Evolutionary conservation across 129 eudicot genomes (phyloP), one percentile per base, ranked within the genome.

Genomic region (Scalesia atractyloides): DNA sequence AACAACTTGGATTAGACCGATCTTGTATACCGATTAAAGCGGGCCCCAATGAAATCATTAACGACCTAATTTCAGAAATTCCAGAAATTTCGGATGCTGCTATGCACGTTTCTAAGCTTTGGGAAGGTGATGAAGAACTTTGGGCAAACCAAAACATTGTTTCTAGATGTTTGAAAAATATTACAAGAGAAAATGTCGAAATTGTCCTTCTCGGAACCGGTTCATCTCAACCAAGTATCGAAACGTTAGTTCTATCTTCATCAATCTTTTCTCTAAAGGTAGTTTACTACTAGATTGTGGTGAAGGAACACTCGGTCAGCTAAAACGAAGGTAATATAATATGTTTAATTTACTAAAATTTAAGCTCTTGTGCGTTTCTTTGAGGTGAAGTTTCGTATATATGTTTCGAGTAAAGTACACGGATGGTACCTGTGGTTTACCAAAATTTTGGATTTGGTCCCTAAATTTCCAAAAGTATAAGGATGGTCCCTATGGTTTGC

Each of bases 151-250:
- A 79, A 69, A 70, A 34, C 50, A 58, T 22, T 20, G 62, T 84
- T 74, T 96, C 98, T 0, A 66, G 68, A 68, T 93, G 98, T 79
- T 82, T 93, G 83, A 85, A 93, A 49, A 71, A 80, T 57, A 76
- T 90, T 74, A 78, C 92, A 15, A 79, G 97, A 76, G 98, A 93
- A 81, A 84, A 90, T 46, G 85, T 87, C 78, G 98, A 93, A 80
- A 90, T 93, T 69, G 97, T 90, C 76, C 97, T 93, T 78, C 81
- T 93, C 3, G 98, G 98, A 58, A 93, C 98, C 0, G 98, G 98
- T 46, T 93, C 97, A 13, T 87, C 97, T 69, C 98, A 93, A 75
- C 98, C 98, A 93, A 93, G 69, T 93, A 93, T 53, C 80, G 98
- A 46, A 93, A 93, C 52, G 98, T 93, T 62, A 90, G 87, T 61